Conservation (phyloP, 1,284 basidiomycete species). For the Naganishia cerealis region DNA sequence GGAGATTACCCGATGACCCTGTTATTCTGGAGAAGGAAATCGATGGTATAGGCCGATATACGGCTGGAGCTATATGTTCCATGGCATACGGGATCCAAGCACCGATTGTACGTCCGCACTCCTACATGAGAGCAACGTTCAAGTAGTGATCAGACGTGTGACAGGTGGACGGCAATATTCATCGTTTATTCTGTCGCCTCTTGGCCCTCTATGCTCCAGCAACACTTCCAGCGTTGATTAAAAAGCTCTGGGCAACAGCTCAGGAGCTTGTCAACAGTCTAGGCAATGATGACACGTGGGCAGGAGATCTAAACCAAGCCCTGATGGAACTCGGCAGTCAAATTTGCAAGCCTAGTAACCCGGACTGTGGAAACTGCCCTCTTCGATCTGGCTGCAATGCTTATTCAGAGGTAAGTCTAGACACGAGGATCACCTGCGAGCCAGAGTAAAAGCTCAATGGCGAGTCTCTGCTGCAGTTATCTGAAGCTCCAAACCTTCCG, state of each 20-base stretch:
- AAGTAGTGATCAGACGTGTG: background rate
- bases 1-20: constrained; percentile 72
- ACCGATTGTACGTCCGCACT: constrained; percentile 66
- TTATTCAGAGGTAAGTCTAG: constrained; percentile 55
- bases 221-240: constrained; percentile 72
- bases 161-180: constrained; percentile 88
- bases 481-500: constrained; percentile 37
- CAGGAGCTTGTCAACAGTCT: constrained; percentile 63
- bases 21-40: constrained; percentile 78
- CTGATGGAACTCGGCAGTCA: constrained; percentile 72
- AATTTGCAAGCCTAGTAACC: constrained; percentile 79
- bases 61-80: constrained; percentile 77
- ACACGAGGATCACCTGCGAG: background rate
- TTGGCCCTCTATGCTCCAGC: constrained; percentile 78
- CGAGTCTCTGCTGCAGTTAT: constrained; percentile 30
- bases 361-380: constrained; percentile 72
- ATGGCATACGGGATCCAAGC: constrained; percentile 82
- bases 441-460: background rate
- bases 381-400: constrained; percentile 68
- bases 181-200: constrained; percentile 74
- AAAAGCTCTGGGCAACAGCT: constrained; percentile 79
- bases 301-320: constrained; percentile 80
- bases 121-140: constrained; percentile 5
- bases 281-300: constrained; percentile 48
- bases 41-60: constrained; percentile 88